A percentile compares a stretch with the other conserved stretches of the same genome.
phyloP scores from a whole-genome alignment of 2,329 filamentous ascomycete species.

The Alternaria incomplexa region DNA sequence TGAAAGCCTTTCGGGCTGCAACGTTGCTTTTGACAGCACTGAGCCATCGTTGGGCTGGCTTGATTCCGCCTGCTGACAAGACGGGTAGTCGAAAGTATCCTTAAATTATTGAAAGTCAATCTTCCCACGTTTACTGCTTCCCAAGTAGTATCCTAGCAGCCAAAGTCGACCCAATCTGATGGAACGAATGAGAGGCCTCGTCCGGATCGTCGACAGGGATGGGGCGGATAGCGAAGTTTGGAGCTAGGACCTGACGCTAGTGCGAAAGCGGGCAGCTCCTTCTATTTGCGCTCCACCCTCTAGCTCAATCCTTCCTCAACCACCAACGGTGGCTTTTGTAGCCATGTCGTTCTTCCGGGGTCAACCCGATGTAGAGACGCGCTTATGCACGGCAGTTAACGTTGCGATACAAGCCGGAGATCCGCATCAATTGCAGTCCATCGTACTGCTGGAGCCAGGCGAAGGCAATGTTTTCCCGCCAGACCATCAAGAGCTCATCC shows the following conservation, averaged over 20 bases:
- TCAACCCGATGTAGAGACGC: conserved; percentile 30
- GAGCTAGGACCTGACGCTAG: conserved; percentile 9
- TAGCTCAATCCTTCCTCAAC: conserved; percentile 14
- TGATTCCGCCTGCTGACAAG: too few relatives aligned
- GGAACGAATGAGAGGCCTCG: background rate
- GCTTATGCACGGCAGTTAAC: conserved; percentile 38
- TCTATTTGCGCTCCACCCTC: conserved; percentile 11
- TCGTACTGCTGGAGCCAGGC: conserved; percentile 39
- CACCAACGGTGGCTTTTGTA: conserved; percentile 11
- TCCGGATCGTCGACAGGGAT: conserved; percentile 12
- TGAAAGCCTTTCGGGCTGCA: conserved; percentile 17
- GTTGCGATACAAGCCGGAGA: conserved; percentile 31
- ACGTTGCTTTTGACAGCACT: background rate
- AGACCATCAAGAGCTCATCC: conserved; percentile 38
- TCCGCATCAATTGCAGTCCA: conserved; percentile 29
- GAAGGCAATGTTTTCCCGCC: conserved; percentile 23
- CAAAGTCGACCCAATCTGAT: background rate
- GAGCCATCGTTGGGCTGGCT: too few relatives aligned
- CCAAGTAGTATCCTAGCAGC: background rate
- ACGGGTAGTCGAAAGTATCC: background rate
- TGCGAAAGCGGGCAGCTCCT: conserved; percentile 9
- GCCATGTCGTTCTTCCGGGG: conserved; percentile 31
- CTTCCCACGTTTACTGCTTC: background rate
- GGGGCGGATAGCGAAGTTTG: conserved; percentile 7
- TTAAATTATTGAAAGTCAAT: background rate